Evolutionary conservation across 2,329 filamentous ascomycete genomes (phyloP), one percentile per base, ranked within the genome.

Genomic region (Lomentospora prolificans): DNA sequence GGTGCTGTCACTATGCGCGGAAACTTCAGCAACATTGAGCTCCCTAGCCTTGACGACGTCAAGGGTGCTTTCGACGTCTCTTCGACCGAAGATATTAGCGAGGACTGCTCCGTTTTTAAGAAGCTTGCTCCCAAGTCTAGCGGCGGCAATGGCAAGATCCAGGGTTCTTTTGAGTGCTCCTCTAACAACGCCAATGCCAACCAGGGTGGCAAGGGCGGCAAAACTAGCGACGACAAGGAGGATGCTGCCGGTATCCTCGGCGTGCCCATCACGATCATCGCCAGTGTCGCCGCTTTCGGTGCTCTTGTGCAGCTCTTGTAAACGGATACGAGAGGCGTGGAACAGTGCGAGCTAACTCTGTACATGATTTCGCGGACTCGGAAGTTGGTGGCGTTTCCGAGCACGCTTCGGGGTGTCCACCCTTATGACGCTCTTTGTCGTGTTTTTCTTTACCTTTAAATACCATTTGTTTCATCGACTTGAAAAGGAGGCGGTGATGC

Each of bases 1-100:
- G 92, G 91, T 74, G 90, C 89, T 64, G 78, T 97, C 66, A 86
- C 90, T 70, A 82, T 96, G 70, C 84, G 85, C 64, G 94, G 94
- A 65, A 87, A 84, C 75, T 95, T 96, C 72, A 79, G 83, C 60
- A 77, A 81, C 58, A 84, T 94, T 62, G 67, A 77, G 33, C 79
- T 96, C 55, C 85, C 88, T 58, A 67, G 72, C 36, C 76, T 92
- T 25, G 72, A 78, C 58, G 78, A 85, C 60, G 87, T 91, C 62
- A 78, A 79, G 66, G 89, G 89, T 71, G 81, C 81, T 59, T 87
- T 89, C 69, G 84, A 85, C 65, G 74, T 89, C 62, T 76, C 83
- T 64, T 84, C 79, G 62, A 87, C 85, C 55, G 78, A 76, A 58
- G 76, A 86, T 59, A 84, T 89, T 60, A 60, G 61, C 57, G 64